phyloP scores from a whole-genome alignment of 2,329 filamentous ascomycete genomes.

The Ophiostoma novo-ulmi region DNA sequence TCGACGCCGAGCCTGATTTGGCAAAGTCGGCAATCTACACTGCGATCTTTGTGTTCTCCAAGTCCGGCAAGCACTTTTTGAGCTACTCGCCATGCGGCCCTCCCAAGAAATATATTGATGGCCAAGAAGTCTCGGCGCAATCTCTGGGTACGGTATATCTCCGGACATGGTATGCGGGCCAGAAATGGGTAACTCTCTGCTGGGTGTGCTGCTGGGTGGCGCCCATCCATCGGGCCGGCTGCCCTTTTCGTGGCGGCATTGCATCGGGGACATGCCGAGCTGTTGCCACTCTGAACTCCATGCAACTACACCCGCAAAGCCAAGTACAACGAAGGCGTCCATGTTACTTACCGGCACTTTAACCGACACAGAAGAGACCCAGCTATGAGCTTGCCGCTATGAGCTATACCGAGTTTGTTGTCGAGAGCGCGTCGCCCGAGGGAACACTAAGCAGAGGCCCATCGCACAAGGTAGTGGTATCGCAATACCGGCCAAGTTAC shows the following conservation, averaged over 20 bases:
- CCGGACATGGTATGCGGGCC: not conserved
- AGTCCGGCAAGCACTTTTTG: not conserved
- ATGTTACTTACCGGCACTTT: not conserved
- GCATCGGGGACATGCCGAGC: not conserved
- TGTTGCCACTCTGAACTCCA: not conserved
- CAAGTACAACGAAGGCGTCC: not conserved
- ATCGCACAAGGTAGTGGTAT: not conserved
- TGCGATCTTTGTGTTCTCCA: not conserved
- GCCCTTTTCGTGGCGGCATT: not conserved
- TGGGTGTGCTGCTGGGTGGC: not conserved
- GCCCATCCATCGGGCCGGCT: not conserved
- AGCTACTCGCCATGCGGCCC: not conserved
- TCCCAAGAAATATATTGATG: not conserved
- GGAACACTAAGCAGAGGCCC: not conserved
- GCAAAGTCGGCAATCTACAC: not conserved
- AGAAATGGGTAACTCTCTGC: not conserved
- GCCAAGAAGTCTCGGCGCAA: not conserved
- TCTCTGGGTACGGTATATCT: not conserved
- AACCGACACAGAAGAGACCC: not conserved
- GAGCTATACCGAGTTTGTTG: not conserved
- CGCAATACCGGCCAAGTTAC: not conserved
- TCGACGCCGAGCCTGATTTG: not conserved
- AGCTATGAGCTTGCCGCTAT: not conserved
- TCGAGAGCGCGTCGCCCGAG: not conserved
- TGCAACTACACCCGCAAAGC: not conserved